Percentiles rank a stretch among this genome's conserved stretches.
Evolutionary conservation across 257 asterid species (phyloP).

Genomic region (Striga asiatica): DNA sequence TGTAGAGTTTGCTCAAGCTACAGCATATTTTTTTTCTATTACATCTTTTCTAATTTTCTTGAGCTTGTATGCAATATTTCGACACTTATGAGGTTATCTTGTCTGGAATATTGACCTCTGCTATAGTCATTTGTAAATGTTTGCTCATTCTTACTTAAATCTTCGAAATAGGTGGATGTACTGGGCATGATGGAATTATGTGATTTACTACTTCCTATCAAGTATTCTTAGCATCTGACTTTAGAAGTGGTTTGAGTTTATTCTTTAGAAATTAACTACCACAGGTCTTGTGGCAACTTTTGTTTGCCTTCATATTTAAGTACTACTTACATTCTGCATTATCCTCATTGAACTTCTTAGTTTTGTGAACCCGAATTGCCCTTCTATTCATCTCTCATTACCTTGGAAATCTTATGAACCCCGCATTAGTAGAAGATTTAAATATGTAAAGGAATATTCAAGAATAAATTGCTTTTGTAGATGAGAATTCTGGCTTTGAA

Average conservation of each 20-base stretch:
- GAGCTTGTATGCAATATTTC: background rate
- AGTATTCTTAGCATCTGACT: background rate
- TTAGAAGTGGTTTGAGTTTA: background rate
- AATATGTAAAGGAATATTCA: too few relatives aligned
- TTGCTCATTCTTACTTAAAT: background rate
- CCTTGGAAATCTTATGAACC: background rate
- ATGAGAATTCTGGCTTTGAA: too few relatives aligned
- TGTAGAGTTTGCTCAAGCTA: background rate
- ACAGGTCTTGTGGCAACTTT: background rate
- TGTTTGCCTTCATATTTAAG: background rate
- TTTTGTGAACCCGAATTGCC: background rate
- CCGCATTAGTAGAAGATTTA: background rate
- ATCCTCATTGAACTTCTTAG: background rate
- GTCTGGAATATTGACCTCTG: background rate
- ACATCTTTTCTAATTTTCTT: background rate
- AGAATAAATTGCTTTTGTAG: too few relatives aligned
- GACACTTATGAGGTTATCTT: background rate
- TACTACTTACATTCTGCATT: background rate
- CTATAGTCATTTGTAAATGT: background rate
- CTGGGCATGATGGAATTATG: background rate
- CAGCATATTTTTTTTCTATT: too few relatives aligned
- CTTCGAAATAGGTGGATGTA: background rate
- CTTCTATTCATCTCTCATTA: background rate
- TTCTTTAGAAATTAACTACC: background rate
- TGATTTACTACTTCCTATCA: background rate